phyloP scores from a whole-genome alignment of 2,329 filamentous ascomycete genomes.

The Epichloe baconii region DNA sequence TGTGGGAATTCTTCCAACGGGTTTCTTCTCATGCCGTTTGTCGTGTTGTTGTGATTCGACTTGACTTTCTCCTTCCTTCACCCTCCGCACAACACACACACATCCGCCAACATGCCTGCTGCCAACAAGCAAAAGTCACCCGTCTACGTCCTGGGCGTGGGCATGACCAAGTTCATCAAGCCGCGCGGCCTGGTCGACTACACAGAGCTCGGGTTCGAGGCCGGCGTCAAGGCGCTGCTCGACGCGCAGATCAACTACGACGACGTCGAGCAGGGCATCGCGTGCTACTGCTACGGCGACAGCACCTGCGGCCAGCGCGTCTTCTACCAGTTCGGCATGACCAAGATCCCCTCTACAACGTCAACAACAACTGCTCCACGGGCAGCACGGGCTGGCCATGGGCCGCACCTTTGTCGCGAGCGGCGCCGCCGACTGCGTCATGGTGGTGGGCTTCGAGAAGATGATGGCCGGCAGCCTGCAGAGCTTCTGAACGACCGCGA shows the following conservation, averaged over 20 bases:
- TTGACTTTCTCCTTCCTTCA: neutral
- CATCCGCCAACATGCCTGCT: slow-evolving; percentile 29
- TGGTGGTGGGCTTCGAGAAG: slow-evolving; percentile 95
- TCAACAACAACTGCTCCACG: slow-evolving; percentile 97
- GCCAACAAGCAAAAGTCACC: slow-evolving; percentile 37
- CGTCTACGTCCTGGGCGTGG: slow-evolving; percentile 86
- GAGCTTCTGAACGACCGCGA: slow-evolving; percentile 73
- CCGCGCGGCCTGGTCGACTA: slow-evolving; percentile 89
- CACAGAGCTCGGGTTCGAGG: slow-evolving; percentile 86
- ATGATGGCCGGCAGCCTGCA: slow-evolving; percentile 89
- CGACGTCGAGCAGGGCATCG: slow-evolving; percentile 85
- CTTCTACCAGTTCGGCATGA: slow-evolving; percentile 99
- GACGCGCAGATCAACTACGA: slow-evolving; percentile 91
- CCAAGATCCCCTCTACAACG: slow-evolving; percentile 93
- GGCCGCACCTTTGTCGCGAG: slow-evolving; percentile 66
- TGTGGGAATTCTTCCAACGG: no score
- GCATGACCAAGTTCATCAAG: slow-evolving; percentile 99
- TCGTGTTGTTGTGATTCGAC: no score
- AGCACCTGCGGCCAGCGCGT: slow-evolving; percentile 90
- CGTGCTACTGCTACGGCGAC: slow-evolving; percentile 98
- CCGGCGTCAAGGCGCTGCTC: slow-evolving; percentile 74
- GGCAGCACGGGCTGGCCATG: slow-evolving; percentile 81
- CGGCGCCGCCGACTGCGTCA: slow-evolving; percentile 73
- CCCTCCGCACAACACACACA: neutral
- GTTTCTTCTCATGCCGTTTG: no score